Percentiles rank a stretch among this genome's conserved stretches.
Evolutionary conservation across 768 basidiomycete genomes (phyloP).

Genomic region (Russula sp.): DNA sequence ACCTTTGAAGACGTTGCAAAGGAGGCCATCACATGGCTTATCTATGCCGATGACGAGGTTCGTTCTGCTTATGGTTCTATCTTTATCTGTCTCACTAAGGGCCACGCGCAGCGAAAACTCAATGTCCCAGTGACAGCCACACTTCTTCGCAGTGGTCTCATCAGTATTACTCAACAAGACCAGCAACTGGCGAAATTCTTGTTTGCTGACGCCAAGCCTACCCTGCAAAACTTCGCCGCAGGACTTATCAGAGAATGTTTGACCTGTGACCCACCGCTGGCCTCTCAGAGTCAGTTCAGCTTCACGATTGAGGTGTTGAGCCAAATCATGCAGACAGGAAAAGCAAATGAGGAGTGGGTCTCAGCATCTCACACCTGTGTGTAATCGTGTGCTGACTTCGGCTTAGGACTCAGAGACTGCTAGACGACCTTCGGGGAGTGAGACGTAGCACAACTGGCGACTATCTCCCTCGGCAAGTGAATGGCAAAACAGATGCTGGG

Average conservation of each 20-base stretch:
- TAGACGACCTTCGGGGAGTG: conserved; percentile 76
- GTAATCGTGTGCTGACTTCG: conserved; percentile 8
- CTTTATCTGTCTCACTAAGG: conserved; percentile 2
- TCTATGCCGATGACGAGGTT: conserved; percentile 95
- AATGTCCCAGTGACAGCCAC: conserved; percentile 92
- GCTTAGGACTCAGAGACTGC: conserved; percentile 54
- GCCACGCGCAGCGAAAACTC: conserved; percentile 70
- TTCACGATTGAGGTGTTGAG: conserved; percentile 75
- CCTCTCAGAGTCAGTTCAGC: conserved; percentile 70
- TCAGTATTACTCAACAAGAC: conserved; percentile 74
- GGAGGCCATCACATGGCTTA: conserved; percentile 93
- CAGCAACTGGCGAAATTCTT: conserved; percentile 85
- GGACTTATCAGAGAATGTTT: conserved; percentile 83
- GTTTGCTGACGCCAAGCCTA: conserved; percentile 68
- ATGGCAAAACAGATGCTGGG: conserved; percentile 63
- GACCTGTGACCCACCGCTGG: conserved; percentile 71
- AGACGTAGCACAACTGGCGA: conserved; percentile 44
- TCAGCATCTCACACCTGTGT: neutral
- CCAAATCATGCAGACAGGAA: conserved; percentile 63
- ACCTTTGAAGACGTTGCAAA: conserved; percentile 89
- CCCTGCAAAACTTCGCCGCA: conserved; percentile 72
- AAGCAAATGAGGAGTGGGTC: conserved; percentile 80
- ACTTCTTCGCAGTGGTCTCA: conserved; percentile 74
- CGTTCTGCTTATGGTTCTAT: conserved; percentile 24
- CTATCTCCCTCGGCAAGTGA: conserved; percentile 34